A percentile compares a stretch with the other conserved stretches of the same genome.
Conservation (phyloP, 345 rosid species). For the Arabidopsis suecica region DNA sequence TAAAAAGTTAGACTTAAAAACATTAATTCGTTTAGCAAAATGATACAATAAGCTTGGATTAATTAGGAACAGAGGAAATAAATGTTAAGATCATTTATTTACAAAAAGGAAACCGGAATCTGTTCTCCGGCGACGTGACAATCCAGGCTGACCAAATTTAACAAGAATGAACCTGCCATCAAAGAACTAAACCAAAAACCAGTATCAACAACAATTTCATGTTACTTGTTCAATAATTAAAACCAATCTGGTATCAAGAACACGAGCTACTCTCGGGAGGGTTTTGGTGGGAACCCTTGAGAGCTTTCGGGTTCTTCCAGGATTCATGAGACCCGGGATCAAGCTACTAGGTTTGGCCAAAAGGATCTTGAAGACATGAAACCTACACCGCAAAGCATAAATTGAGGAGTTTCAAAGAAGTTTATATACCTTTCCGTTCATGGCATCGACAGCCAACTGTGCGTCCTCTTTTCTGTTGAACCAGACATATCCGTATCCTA, state of each 20-base stretch:
- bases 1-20: too few relatives aligned
- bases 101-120: conserved; percentile 36
- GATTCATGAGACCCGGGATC: background rate
- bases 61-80: too few relatives aligned
- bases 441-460: conserved; percentile 52
- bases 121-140: conserved; percentile 41
- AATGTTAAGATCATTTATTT: conserved; percentile 19
- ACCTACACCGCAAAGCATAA: background rate
- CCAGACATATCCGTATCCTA: conserved; percentile 70
- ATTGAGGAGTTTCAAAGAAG: background rate
- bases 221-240: conserved; percentile 18
- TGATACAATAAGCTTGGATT: too few relatives aligned
- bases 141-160: conserved; percentile 54
- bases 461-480: conserved; percentile 52
- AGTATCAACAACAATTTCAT: conserved; percentile 14
- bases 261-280: background rate
- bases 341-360: background rate
- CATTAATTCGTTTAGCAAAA: too few relatives aligned
- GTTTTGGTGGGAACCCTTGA: background rate
- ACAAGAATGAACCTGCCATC: conserved; percentile 65
- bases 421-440: conserved; percentile 64
- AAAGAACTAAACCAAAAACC: conserved; percentile 49
- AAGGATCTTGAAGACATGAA: conserved; percentile 4
- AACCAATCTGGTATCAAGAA: conserved; percentile 29
- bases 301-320: too few relatives aligned